Evolutionary conservation across 306 rosid species (phyloP).

Genomic region (barrel medic (Medicago truncatula)): MtrunA17r5.0-ANR NC_053049.1:90501-91000

Average conservation of each 20-base stretch:
- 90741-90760: neutral
- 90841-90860: neutral
- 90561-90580: too few relatives aligned
- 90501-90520: too few relatives aligned
- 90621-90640: too few relatives aligned
- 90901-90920: neutral
- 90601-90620: too few relatives aligned
- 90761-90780: neutral
- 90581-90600: too few relatives aligned
- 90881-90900: neutral
- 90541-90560: too few relatives aligned
- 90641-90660: neutral
- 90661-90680: neutral
- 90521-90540: too few relatives aligned
- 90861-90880: neutral
- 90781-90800: neutral
- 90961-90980: too few relatives aligned
- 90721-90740: neutral
- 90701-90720: neutral
- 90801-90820: neutral
- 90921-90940: neutral
- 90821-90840: neutral
- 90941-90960: too few relatives aligned
- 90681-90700: neutral
- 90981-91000: too few relatives aligned